Evolutionary conservation across 129 eudicot species (phyloP), one percentile per base, ranked within the genome.

Genomic region (Flaveria robusta): DNA sequence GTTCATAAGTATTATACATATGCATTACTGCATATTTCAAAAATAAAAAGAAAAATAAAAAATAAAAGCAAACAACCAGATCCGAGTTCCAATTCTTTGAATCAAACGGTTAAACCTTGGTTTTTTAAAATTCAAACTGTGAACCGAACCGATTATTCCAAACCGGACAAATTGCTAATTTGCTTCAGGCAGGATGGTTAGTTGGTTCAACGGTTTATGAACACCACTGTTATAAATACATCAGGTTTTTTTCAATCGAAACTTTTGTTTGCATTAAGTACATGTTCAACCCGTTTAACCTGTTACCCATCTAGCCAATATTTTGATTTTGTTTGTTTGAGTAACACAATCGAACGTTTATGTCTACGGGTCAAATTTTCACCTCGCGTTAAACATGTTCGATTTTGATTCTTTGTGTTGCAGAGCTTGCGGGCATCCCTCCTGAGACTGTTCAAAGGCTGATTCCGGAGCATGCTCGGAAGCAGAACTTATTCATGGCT

Each of bases 401-500:
- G 27, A 2, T 65, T 59, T 56, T 43, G 14, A 10, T 45, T 43
- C 20, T 46, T 75, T 86, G 51, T 29, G 76, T 19, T 27, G 34
- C 91, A 93, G 98, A 93, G 85, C 96, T 93, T 70, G 85, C 87
- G 4, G 89, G 97, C 74, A 85, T 93, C 70, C 96, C 97, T 59
- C 74, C 87, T 3, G 97, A 93, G 60, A 90, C 86, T 68, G 70
- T 90, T 49, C 85, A 83, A 47, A 89, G 96, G 78, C 91, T 93
- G 66, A 84, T 93, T 47, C 98, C 98, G 37, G 98, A 93, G 77
- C 97, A 93, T 87, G 98, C 98, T 50, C 83, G 97, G 71, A 88
- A 83, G 77, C 98, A 93, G 70, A 90, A 88, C 87, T 85, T 87
- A 68, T 93, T 93, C 80, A 93, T 90, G 98, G 98, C 98, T 59